These are phyloP conservation scores for Aquilaria malaccensis DNA, from an alignment of 345 rosid species.

Conservation along the genomic window DNA sequence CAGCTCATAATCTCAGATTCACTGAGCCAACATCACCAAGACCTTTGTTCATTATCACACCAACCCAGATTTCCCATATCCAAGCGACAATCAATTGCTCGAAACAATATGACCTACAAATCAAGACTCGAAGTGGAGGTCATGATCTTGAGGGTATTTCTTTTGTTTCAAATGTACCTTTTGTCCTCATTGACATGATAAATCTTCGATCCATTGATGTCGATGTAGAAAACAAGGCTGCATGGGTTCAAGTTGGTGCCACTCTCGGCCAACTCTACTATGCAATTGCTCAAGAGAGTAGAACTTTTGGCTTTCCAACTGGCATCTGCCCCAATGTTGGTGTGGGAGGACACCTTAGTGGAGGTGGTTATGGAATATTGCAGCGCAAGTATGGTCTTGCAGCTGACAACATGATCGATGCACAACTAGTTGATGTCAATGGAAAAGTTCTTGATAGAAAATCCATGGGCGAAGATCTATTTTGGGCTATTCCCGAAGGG, in stretches of 20 bases:
- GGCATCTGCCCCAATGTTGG: not conserved
- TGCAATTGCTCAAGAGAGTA: not conserved
- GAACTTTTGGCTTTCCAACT: not conserved
- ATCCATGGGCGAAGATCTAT: conserved; percentile 7
- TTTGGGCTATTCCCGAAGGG: conserved; percentile 4
- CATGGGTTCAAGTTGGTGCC: conserved; percentile 3
- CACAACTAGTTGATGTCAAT: not conserved
- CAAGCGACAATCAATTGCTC: not conserved
- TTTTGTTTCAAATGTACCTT: not conserved
- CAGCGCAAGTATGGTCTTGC: not conserved
- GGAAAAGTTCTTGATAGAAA: conserved; percentile 6
- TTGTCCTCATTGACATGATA: not conserved
- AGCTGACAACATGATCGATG: not conserved
- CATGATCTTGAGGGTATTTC: conserved; percentile 3
- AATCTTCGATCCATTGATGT: not conserved
- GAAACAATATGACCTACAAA: not conserved
- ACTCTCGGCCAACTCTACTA: not conserved
- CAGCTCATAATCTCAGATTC: not conserved
- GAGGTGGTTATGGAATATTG: conserved; percentile 1
- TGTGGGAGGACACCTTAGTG: not conserved
- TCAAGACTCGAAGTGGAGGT: not conserved
- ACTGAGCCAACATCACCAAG: not conserved
- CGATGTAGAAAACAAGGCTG: not conserved
- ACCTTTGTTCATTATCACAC: not conserved
- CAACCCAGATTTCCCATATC: not conserved